phyloP scores from a whole-genome alignment of 371 early-diverging fungal species.

The Funneliformis caledonium region DNA sequence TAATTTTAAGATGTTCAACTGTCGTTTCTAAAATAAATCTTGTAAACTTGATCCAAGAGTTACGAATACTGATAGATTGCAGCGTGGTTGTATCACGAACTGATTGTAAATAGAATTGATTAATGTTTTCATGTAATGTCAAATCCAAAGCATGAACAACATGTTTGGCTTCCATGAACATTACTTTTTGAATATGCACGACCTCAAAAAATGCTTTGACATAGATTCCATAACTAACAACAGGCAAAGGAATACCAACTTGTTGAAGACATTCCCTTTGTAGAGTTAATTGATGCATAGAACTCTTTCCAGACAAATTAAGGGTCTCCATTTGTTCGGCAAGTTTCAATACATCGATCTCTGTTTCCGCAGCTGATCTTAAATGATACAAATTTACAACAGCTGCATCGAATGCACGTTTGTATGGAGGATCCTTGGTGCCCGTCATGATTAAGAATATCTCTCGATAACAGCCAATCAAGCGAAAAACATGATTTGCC shows the following conservation, averaged over 20 bases:
- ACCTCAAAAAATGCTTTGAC: constrained; percentile 24
- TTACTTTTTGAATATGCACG: constrained; percentile 25
- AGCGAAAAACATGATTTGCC: constrained; percentile 33
- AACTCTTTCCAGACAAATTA: neutral
- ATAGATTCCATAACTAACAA: constrained; percentile 13
- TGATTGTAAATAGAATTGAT: neutral
- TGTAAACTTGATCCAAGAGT: constrained; percentile 9
- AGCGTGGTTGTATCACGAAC: neutral
- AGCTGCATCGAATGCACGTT: constrained; percentile 47
- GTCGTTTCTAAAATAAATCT: neutral
- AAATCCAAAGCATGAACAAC: neutral
- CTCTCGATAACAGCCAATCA: neutral
- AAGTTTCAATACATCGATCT: neutral
- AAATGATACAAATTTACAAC: constrained; percentile 43
- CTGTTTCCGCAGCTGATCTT: neutral
- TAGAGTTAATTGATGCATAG: constrained; percentile 6
- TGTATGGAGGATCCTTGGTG: constrained; percentile 43
- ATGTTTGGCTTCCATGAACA: constrained; percentile 13
- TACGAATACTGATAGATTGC: neutral
- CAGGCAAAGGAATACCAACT: constrained; percentile 19
- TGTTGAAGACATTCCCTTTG: constrained; percentile 18
- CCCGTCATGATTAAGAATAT: constrained; percentile 23
- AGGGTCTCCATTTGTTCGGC: neutral
- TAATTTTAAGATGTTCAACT: neutral
- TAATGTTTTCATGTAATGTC: neutral